These are phyloP conservation scores for Cardiospermum halicacabum DNA, from an alignment of 345 rosid genomes.

Conservation along the genomic window DNA sequence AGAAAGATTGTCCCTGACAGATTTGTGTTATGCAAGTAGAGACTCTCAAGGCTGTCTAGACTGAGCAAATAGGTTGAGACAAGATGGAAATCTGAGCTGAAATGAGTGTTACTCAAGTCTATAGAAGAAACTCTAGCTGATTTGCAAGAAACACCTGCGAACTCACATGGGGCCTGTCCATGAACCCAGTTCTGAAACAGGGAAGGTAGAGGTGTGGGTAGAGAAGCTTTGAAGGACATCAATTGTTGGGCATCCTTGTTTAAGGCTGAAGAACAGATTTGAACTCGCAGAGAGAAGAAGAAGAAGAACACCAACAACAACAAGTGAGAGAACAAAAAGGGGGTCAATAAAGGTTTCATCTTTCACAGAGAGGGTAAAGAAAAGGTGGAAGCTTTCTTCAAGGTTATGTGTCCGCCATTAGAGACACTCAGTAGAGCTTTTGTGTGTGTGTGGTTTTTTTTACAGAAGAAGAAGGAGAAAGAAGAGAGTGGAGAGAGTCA, in stretches of 20 bases:
- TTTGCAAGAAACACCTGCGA: constrained; percentile 61
- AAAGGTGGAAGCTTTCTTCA: constrained; percentile 18
- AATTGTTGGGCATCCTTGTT: constrained; percentile 52
- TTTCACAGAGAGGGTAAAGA: not conserved
- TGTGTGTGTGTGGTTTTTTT: not conserved
- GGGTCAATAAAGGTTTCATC: constrained; percentile 21
- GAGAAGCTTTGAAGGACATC: constrained; percentile 53
- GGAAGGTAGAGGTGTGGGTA: constrained; percentile 29
- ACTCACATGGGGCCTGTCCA: constrained; percentile 58
- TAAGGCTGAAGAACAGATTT: constrained; percentile 21
- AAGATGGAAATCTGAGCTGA: constrained; percentile 50
- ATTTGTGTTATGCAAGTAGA: constrained; percentile 40
- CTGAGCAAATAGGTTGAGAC: constrained; percentile 53
- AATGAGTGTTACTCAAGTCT: constrained; percentile 36
- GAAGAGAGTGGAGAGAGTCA: constrained; percentile 24
- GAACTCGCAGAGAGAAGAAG: constrained; percentile 22
- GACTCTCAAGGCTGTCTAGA: constrained; percentile 48
- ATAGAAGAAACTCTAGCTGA: constrained; percentile 53
- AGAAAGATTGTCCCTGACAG: constrained; percentile 62
- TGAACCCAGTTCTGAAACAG: constrained; percentile 57
- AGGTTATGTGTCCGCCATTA: constrained; percentile 47
- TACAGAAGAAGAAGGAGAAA: not conserved
- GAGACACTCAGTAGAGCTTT: constrained; percentile 15
- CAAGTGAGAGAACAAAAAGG: constrained; percentile 2
- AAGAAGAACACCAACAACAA: too few species aligned